Conservation (phyloP, 2,329 filamentous ascomycete genomes). For the Fonsecaea monophora region DNA sequence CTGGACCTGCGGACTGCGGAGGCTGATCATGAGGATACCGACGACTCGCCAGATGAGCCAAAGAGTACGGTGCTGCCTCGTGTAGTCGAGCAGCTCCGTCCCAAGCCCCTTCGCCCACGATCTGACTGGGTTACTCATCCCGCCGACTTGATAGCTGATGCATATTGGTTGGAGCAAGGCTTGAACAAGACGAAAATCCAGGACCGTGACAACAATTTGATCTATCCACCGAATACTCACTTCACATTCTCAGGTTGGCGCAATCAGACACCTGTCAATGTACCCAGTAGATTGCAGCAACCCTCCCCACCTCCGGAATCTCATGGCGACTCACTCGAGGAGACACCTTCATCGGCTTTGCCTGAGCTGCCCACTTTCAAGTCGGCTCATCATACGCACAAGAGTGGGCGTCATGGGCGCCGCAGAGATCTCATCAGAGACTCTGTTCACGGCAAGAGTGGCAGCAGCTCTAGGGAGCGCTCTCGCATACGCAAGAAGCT, state of each 20-base stretch:
- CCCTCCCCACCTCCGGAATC: slow-evolving; percentile 26
- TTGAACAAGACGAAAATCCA: slow-evolving; percentile 82
- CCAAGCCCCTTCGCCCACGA: slow-evolving; percentile 72
- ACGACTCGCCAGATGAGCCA: slow-evolving; percentile 30
- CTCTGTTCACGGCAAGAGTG: slow-evolving; percentile 30
- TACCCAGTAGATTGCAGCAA: slow-evolving; percentile 33
- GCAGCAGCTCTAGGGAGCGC: slow-evolving; percentile 30
- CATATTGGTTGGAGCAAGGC: slow-evolving; percentile 85
- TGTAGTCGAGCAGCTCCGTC: slow-evolving; percentile 27
- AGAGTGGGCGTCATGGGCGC: slow-evolving; percentile 18
- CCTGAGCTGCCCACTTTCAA: slow-evolving; percentile 38
- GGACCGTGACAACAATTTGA: slow-evolving; percentile 74
- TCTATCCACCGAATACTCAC: slow-evolving; percentile 58
- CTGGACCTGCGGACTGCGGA: slow-evolving; percentile 41
- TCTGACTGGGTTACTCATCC: slow-evolving; percentile 86
- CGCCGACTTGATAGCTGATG: slow-evolving; percentile 85
- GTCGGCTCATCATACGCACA: slow-evolving; percentile 34
- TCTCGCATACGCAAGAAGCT: slow-evolving; percentile 29
- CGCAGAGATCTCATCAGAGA: slow-evolving; percentile 34
- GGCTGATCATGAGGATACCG: slow-evolving; percentile 40
- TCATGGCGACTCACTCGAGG: slow-evolving; percentile 13
- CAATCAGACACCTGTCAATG: slow-evolving; percentile 30
- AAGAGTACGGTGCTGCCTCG: slow-evolving; percentile 49
- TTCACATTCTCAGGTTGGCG: slow-evolving; percentile 43
- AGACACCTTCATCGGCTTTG: slow-evolving; percentile 36